Evolutionary conservation across 305 asterid species (phyloP).

Genomic region (Plantago coronopus): DNA sequence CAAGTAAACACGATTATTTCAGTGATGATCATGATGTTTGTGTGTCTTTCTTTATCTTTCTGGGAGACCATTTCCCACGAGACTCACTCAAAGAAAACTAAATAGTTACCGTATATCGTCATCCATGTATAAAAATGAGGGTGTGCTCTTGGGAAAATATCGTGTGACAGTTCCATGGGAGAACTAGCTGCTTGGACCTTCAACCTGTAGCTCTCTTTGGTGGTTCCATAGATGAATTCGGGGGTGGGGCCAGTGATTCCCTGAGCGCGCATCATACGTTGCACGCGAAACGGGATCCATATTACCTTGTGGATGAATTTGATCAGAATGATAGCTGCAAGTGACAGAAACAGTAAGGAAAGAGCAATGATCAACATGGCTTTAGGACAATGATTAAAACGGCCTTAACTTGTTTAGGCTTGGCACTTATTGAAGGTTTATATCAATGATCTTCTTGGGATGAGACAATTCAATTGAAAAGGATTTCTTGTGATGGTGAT

Average conservation of each 20-base stretch:
- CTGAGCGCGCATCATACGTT: constrained; percentile 35
- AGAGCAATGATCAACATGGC: background rate
- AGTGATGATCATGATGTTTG: too few relatives aligned
- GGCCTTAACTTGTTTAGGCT: background rate
- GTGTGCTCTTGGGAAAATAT: constrained; percentile 39
- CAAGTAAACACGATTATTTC: too few relatives aligned
- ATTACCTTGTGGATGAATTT: constrained; percentile 33
- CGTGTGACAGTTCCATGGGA: constrained; percentile 35
- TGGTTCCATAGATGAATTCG: constrained; percentile 46
- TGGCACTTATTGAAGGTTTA: background rate
- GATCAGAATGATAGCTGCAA: background rate
- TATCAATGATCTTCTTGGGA: background rate
- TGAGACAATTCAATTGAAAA: background rate
- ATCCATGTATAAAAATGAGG: constrained; percentile 46
- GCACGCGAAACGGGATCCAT: constrained; percentile 34
- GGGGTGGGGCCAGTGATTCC: constrained; percentile 57
- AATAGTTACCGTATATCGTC: constrained; percentile 37
- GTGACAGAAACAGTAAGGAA: constrained; percentile 1
- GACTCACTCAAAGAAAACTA: background rate
- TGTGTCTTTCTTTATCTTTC: too few relatives aligned
- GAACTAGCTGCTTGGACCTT: constrained; percentile 23
- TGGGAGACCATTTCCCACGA: too few relatives aligned
- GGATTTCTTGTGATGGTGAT: constrained; percentile 1
- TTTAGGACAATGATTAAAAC: background rate
- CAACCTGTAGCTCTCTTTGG: constrained; percentile 37